Conservation (phyloP, 2,329 filamentous ascomycete species). For the Botrytis elliptica region DNA sequence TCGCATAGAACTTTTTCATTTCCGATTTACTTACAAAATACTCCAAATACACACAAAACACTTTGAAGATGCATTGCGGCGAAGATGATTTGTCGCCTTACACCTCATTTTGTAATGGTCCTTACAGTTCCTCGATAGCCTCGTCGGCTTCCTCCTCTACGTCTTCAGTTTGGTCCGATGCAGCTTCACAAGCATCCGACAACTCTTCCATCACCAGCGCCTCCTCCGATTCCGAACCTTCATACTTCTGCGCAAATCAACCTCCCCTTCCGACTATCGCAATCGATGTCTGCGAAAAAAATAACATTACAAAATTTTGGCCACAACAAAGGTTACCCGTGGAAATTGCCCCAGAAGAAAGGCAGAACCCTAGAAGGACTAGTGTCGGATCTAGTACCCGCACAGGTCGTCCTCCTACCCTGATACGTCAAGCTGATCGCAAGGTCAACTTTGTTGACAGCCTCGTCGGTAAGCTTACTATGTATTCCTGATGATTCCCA, state of each 20-base stretch:
- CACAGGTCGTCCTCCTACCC: slow-evolving; percentile 65
- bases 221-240: slow-evolving; percentile 49
- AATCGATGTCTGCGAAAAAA: slow-evolving; percentile 38
- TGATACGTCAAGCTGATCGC: slow-evolving; percentile 84
- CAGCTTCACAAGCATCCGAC: slow-evolving; percentile 67
- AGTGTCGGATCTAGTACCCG: slow-evolving; percentile 54
- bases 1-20: slow-evolving; percentile 25
- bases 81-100: slow-evolving; percentile 54
- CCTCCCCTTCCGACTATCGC: slow-evolving; percentile 39
- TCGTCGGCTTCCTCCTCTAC: slow-evolving; percentile 75
- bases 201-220: slow-evolving; percentile 63
- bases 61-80: slow-evolving; percentile 58
- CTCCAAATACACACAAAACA: slow-evolving; percentile 43
- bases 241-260: slow-evolving; percentile 43
- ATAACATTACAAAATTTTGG: slow-evolving; percentile 35
- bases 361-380: slow-evolving; percentile 62
- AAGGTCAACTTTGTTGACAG: slow-evolving; percentile 95
- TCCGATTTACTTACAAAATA: slow-evolving; percentile 1
- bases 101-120: slow-evolving; percentile 51
- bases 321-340: slow-evolving; percentile 41
- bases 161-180: slow-evolving; percentile 75
- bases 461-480: slow-evolving; percentile 80
- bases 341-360: slow-evolving; percentile 58
- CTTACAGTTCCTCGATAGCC: slow-evolving; percentile 69
- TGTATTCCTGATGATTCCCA: slow-evolving; percentile 33